Evolutionary conservation across 2,329 filamentous ascomycete species (phyloP).

Genomic region (Cladosporium halotolerans): DNA sequence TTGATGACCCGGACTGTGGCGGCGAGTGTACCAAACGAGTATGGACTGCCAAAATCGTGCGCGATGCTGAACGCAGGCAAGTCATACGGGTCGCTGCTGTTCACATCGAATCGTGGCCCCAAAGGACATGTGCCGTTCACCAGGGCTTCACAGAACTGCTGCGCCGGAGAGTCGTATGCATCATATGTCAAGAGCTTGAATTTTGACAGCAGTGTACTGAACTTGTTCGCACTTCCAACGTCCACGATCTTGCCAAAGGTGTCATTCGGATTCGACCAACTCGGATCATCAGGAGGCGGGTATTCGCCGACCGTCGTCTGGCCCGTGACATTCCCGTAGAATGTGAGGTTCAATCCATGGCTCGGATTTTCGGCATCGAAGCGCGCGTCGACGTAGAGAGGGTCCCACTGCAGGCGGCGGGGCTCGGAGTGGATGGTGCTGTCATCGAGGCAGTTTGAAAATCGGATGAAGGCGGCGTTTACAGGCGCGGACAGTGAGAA

Average conservation of each 20-base stretch:
- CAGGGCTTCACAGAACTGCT: conserved; percentile 59
- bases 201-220: conserved; percentile 66
- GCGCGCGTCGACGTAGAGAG: conserved; percentile 64
- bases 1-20: conserved; percentile 68
- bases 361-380: conserved; percentile 54
- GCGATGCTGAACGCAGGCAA: conserved; percentile 69
- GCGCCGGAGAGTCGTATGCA: conserved; percentile 52
- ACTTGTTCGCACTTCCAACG: conserved; percentile 51
- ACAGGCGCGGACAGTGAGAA: conserved; percentile 40
- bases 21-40: conserved; percentile 77
- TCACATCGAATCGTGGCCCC: conserved; percentile 61
- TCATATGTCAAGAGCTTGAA: conserved; percentile 73
- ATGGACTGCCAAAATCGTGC: conserved; percentile 72
- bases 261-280: conserved; percentile 53
- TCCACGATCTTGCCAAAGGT: conserved; percentile 70
- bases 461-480: conserved; percentile 63
- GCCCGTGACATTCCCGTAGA: conserved; percentile 90
- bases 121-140: conserved; percentile 65
- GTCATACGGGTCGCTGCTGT: conserved; percentile 44
- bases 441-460: conserved; percentile 72
- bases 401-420: conserved; percentile 70
- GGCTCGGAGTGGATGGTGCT: conserved; percentile 52
- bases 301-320: conserved; percentile 52
- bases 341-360: conserved; percentile 66
- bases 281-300: conserved; percentile 55